These are phyloP conservation scores for Lithohypha guttulata DNA, from an alignment of 2,329 filamentous ascomycete genomes.

Conservation along the genomic window DNA sequence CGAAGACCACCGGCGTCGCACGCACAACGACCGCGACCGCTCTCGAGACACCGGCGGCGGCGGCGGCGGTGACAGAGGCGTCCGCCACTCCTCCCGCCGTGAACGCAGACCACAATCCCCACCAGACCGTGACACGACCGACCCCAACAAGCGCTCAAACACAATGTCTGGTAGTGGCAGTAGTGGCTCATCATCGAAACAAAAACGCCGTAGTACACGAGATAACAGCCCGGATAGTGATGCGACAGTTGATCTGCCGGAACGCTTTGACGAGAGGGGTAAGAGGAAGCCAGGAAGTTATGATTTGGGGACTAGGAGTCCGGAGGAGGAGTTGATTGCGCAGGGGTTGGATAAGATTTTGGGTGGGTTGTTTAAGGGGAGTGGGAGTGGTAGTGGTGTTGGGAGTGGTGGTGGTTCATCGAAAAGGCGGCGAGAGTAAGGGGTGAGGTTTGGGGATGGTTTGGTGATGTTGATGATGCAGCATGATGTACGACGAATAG, in stretches of 20 bases:
- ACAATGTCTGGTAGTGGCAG: neutral
- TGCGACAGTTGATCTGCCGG: conserved; percentile 34
- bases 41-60: conserved; percentile 1
- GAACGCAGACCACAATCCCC: neutral
- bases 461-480: too few species aligned
- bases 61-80: conserved; percentile 10
- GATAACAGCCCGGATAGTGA: conserved; percentile 28
- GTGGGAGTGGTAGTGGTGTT: too few species aligned
- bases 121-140: conserved; percentile 7
- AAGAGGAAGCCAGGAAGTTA: conserved; percentile 26
- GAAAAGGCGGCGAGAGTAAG: too few species aligned
- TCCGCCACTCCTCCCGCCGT: conserved; percentile 1
- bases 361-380: conserved; percentile 15
- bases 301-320: conserved; percentile 11
- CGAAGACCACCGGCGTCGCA: conserved; percentile 13
- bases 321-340: conserved; percentile 24
- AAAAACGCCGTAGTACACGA: conserved; percentile 13
- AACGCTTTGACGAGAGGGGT: conserved; percentile 34
- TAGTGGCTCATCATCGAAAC: conserved; percentile 5
- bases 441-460: too few species aligned
- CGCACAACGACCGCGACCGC: neutral
- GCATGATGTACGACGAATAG: too few species aligned
- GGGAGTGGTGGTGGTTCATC: too few species aligned
- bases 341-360: conserved; percentile 30
- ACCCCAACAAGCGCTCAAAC: conserved; percentile 6